Evolutionary conservation across 208 protist genomes (phyloP), one percentile per base, ranked within the genome.

Genomic region (Dictyostelium gargantuum): DNA sequence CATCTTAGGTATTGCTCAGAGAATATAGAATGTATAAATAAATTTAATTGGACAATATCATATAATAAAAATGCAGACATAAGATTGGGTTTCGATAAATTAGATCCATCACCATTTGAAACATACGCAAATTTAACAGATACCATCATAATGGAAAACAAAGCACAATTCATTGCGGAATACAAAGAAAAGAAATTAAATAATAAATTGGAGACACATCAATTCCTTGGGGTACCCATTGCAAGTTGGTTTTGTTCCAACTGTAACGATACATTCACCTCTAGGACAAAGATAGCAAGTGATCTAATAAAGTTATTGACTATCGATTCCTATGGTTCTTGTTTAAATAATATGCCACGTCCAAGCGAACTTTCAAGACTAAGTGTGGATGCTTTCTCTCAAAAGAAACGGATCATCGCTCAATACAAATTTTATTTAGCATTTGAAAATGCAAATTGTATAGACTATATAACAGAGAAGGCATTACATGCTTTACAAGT

Each of bases 291-390:
- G 23, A 94, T 81, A 46, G 35, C 94, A 3, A 48, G 48, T 23
- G 91, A 95, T 46, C 29, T 95, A 23, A 94, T 94, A 80, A n/a
- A 72, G 5, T 29, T 95, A 75, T 93, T 95, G 1, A 56, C 63
- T 19, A 50, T 95, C 1, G 91, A 95, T 73, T 94, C 85, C 5
- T 95, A 94, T 77, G 94, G 94, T 40, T 8, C n/a, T 13, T 95
- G 94, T 58, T 68, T 95, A 40, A 92, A 95, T 52, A 95, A 66
- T 32, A 66, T 66, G 23, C 10, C 6, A 32, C 0, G 8, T 32
- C 0, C 3, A 1, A 2, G 9, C 9, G 1, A 42, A 11, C 4
- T n/a, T 8, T 3, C 8, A 26, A 44, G 54, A 10, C 15, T 0
- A 26, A 13, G 10, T 8, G 9, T 11, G 19, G 58, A 66, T 66